phyloP scores from a whole-genome alignment of 139 green algal genomes.

The Pleodorina starrii region DNA sequence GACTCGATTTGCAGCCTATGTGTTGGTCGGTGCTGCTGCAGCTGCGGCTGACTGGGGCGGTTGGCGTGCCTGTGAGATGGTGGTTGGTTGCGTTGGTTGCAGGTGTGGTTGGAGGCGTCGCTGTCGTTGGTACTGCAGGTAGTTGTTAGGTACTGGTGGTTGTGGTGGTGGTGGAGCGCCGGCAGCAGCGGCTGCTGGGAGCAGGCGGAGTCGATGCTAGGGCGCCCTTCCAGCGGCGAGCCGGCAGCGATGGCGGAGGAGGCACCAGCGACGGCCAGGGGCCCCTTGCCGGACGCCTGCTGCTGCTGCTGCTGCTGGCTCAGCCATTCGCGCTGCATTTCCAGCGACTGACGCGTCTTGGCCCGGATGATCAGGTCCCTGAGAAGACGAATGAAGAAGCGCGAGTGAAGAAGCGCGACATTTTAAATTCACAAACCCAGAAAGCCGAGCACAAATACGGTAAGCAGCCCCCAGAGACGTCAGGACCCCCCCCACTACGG shows the following conservation, averaged over 20 bases:
- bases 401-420: not conserved
- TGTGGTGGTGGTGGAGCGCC: not conserved
- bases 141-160: not conserved
- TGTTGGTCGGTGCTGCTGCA: not conserved
- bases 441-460: no score
- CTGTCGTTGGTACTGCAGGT: not conserved
- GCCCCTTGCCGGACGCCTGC: not conserved
- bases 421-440: no score
- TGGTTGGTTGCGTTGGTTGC: no score
- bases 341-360: not conserved
- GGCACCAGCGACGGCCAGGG: not conserved
- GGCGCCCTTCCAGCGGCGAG: not conserved
- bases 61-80: no score
- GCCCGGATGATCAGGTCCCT: constrained; percentile 11
- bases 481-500: no score
- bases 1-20: not conserved
- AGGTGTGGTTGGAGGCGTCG: not conserved
- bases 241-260: not conserved
- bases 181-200: constrained; percentile 26
- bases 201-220: not conserved
- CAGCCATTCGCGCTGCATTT: not conserved
- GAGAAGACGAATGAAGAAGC: not conserved
- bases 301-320: not conserved
- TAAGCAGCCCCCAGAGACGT: no score
- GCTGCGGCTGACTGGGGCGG: not conserved